Conservation (phyloP, 495 filamentous ascomycete genomes). For the Trichoderma reesei region DNA sequence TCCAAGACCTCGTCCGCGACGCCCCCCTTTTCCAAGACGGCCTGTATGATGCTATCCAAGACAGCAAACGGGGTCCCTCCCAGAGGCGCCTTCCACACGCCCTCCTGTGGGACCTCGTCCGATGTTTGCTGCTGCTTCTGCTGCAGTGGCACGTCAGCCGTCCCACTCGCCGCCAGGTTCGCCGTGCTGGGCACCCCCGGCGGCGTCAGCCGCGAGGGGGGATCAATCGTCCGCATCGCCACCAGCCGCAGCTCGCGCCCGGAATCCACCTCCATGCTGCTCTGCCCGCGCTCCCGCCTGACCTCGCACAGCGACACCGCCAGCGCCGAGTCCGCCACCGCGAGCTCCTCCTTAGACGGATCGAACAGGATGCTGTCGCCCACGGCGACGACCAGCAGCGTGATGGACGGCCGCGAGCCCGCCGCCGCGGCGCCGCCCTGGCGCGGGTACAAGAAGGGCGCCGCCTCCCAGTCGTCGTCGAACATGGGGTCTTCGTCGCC, state of each 20-base stretch:
- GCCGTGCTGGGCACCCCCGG: slow-evolving; percentile 58
- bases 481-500: slow-evolving; percentile 93
- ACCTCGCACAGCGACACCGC: slow-evolving; percentile 58
- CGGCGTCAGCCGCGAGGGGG: slow-evolving; percentile 45
- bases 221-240: slow-evolving; percentile 64
- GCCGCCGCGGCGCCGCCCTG: slow-evolving; percentile 15
- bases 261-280: slow-evolving; percentile 21
- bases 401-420: slow-evolving; percentile 60
- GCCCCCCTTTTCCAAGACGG: slow-evolving; percentile 58
- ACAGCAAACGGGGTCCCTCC: slow-evolving; percentile 64
- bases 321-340: slow-evolving; percentile 79
- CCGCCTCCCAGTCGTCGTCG: slow-evolving; percentile 92
- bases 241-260: slow-evolving; percentile 33
- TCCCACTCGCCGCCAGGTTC: slow-evolving; percentile 50
- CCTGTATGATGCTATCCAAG: slow-evolving; percentile 55
- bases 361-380: slow-evolving; percentile 90
- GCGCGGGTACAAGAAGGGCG: slow-evolving; percentile 64
- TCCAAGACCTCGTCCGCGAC: slow-evolving; percentile 77
- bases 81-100: slow-evolving; percentile 69
- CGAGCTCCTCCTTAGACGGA: slow-evolving; percentile 78
- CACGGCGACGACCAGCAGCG: slow-evolving; percentile 78
- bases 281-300: slow-evolving; percentile 1
- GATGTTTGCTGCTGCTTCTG: slow-evolving; percentile 31
- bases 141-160: slow-evolving; percentile 28
- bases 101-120: slow-evolving; percentile 46